Conservation (phyloP, 352 stramenopile species). For the Peronospora belbahrii region DNA sequence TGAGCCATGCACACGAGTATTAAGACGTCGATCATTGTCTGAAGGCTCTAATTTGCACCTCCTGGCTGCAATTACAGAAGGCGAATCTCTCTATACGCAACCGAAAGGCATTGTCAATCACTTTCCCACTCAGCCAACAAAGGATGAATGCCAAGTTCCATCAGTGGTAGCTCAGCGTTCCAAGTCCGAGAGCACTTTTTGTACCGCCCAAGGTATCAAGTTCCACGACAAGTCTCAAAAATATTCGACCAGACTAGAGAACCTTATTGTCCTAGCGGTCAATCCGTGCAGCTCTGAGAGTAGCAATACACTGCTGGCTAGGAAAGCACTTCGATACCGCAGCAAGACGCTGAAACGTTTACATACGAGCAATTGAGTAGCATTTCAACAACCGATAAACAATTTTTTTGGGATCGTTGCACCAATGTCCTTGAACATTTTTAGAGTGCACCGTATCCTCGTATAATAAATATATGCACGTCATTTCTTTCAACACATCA, state of each 20-base stretch:
- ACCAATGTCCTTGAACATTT: too few relatives aligned
- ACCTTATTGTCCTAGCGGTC: slow-evolving; percentile 11
- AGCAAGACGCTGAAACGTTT: slow-evolving; percentile 12
- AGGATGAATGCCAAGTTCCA: background rate
- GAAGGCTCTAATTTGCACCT: slow-evolving; percentile 11
- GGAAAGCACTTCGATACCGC: slow-evolving; percentile 25
- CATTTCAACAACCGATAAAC: too few relatives aligned
- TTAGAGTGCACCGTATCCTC: slow-evolving; percentile 4
- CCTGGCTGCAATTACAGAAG: slow-evolving; percentile 5
- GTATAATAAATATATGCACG: slow-evolving; percentile 13
- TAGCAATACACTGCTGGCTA: slow-evolving; percentile 17
- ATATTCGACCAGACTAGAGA: slow-evolving; percentile 13
- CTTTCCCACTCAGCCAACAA: background rate
- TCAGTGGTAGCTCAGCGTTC: slow-evolving; percentile 1
- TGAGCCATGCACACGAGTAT: background rate
- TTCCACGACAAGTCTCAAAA: slow-evolving; percentile 15
- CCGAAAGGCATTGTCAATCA: background rate
- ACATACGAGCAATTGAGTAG: slow-evolving; percentile 8
- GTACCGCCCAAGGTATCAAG: slow-evolving; percentile 21
- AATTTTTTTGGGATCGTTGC: too few relatives aligned
- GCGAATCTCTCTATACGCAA: background rate
- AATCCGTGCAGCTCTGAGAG: slow-evolving; percentile 9
- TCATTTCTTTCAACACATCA: background rate
- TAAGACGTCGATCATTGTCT: slow-evolving; percentile 14
- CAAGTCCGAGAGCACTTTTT: slow-evolving; percentile 21